Percentiles rank a stretch among this genome's conserved stretches.
phyloP scores from a whole-genome alignment of 345 rosid genomes.

The Sapria himalayana region DNA sequence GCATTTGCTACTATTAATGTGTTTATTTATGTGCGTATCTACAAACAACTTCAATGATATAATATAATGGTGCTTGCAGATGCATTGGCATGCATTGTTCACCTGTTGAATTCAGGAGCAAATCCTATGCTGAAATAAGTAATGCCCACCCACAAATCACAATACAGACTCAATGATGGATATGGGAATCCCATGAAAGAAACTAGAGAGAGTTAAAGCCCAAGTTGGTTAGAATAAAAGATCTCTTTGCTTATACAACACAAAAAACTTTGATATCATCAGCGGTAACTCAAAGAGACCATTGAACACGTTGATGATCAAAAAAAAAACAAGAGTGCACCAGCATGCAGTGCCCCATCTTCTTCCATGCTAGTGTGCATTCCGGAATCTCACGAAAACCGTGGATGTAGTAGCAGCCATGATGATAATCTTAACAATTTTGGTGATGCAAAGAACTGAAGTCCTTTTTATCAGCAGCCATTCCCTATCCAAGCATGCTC shows the following conservation, averaged over 20 bases:
- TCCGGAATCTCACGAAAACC: slow-evolving; percentile 32
- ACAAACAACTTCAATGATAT: no score
- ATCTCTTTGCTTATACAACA: slow-evolving; percentile 84
- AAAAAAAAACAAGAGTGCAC: slow-evolving; percentile 24
- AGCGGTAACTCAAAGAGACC: slow-evolving; percentile 67
- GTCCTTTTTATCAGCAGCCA: slow-evolving; percentile 51
- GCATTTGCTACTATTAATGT: no score
- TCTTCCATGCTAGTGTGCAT: slow-evolving; percentile 34
- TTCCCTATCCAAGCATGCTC: slow-evolving; percentile 63
- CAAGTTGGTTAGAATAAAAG: slow-evolving; percentile 68
- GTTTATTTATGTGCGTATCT: no score
- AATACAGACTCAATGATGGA: slow-evolving; percentile 48
- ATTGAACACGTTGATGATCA: slow-evolving; percentile 69
- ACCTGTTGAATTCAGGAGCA: slow-evolving; percentile 67
- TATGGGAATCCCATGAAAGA: slow-evolving; percentile 42
- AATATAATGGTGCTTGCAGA: no score
- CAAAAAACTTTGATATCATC: slow-evolving; percentile 57
- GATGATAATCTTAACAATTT: slow-evolving; percentile 46
- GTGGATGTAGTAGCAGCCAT: slow-evolving; percentile 37
- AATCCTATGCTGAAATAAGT: slow-evolving; percentile 53
- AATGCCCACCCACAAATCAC: slow-evolving; percentile 50
- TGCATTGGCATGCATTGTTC: no score
- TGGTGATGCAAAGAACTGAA: slow-evolving; percentile 43
- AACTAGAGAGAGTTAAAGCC: slow-evolving; percentile 57
- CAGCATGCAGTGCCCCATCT: slow-evolving; percentile 25